Conservation (phyloP, 345 rosid genomes). For the Fremontodendron californicum region DNA sequence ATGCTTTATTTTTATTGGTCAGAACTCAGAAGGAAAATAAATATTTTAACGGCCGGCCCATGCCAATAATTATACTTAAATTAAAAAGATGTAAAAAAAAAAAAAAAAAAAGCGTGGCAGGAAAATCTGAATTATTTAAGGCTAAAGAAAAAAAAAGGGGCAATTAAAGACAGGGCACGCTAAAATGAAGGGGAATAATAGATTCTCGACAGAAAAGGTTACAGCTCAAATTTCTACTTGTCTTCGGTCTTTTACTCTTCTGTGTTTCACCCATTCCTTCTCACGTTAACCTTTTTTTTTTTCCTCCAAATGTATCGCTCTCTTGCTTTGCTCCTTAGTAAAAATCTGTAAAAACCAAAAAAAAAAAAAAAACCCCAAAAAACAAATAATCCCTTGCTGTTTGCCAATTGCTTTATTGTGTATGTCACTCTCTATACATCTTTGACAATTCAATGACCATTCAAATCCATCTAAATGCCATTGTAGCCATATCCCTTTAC, state of each 20-base stretch:
- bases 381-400: neutral
- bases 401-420: neutral
- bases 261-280: neutral
- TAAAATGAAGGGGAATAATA: neutral
- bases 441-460: slow-evolving; percentile 4
- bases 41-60: neutral
- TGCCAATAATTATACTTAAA: neutral
- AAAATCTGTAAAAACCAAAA: neutral
- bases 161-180: neutral
- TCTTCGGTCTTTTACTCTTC: neutral
- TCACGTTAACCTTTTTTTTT: neutral
- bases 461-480: neutral
- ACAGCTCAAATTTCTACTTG: neutral
- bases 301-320: neutral
- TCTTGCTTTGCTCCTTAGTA: neutral
- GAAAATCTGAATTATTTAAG: slow-evolving; percentile 2
- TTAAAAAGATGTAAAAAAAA: neutral
- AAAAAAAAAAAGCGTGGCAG: neutral
- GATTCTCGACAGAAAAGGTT: neutral
- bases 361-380: neutral
- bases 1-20: neutral
- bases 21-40: neutral
- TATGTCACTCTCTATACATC: neutral
- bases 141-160: neutral
- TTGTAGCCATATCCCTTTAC: neutral